Evolutionary conservation across 2,329 filamentous ascomycete genomes (phyloP), one percentile per base, ranked within the genome.

Genomic region (Phyllosticta citriasiana): DNA sequence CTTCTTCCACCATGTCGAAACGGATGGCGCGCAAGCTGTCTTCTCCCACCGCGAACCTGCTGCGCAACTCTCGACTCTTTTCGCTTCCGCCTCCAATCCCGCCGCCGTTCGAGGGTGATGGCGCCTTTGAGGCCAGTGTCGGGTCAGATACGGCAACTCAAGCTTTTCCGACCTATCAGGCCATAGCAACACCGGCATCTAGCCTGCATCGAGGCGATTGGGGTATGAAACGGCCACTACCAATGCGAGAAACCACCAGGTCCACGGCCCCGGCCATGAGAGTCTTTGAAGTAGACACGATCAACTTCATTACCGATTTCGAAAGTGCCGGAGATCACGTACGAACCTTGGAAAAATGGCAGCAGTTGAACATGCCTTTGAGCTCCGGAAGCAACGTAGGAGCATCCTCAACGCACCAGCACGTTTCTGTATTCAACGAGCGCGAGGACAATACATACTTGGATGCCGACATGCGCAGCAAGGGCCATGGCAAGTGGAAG

Each of bases 231-330:
- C 82, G 93, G 60, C 81, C 91, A 1, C 79, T 97, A 5, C 93
- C 93, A 1, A 76, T 87, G 8, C 87, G 87, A 72, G 86, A 88
- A 2, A 92, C 90, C 4, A 83, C 85, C 22, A 84, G 84, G 59
- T 85, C 85, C 6, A 78, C 75, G 53, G 86, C 85, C n/a, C 89
- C 91, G 9, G 79, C 89, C 57, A 82, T 96, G 59, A 84, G 89
- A 65, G 77, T 97, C 66, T 86, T 85, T 68, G 82, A 88, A 63
- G 82, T 96, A 65, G 93, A 97, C 77, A 89, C 90, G 2, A 83
- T 86, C 67, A 91, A 97, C 75, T 88, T 91, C 72, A 82, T 97
- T 66, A 96, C 92, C 70, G 91, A 97, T 70, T 97, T 91, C 74
- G 81, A 85, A 65, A 91, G 89, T 47, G 88, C 91, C 0, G 83